Evolutionary conservation across 2,329 filamentous ascomycete species (phyloP).

Genomic region (Dactylellina drechsleri): DNA sequence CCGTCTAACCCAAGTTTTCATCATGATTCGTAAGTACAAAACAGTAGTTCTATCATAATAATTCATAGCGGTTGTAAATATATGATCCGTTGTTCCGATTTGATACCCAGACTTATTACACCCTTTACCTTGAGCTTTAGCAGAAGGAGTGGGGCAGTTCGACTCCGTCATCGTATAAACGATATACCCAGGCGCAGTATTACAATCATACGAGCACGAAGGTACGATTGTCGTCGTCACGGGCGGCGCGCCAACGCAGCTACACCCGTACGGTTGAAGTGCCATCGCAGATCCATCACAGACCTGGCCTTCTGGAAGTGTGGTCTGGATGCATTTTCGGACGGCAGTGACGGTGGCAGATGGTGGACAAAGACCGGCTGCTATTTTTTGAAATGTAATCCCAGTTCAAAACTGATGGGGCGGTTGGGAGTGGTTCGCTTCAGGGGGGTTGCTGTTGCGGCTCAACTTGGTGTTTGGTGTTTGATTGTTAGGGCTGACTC

Average conservation of each 20-base stretch:
- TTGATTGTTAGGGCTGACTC: no score
- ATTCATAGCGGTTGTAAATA: background rate
- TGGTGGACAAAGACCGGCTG: background rate
- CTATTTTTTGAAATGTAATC: background rate
- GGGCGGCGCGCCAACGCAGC: background rate
- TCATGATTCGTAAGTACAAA: no score
- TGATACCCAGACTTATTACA: background rate
- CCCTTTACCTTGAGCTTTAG: background rate
- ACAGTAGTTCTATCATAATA: no score
- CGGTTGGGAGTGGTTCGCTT: background rate
- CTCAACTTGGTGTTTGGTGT: no score
- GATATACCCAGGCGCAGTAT: background rate
- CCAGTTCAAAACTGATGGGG: background rate
- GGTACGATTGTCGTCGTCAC: background rate
- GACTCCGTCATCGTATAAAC: background rate
- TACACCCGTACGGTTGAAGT: background rate
- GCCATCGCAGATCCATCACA: background rate
- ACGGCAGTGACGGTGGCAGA: constrained; percentile 3
- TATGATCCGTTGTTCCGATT: background rate
- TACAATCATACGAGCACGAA: constrained; percentile 5
- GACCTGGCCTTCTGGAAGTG: background rate
- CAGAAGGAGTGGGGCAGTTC: background rate
- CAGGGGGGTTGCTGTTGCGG: no score
- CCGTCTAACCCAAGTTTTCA: no score
- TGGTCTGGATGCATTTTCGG: background rate